Conservation (phyloP, 1,284 basidiomycete genomes). For the Rhodofomes roseus region DNA sequence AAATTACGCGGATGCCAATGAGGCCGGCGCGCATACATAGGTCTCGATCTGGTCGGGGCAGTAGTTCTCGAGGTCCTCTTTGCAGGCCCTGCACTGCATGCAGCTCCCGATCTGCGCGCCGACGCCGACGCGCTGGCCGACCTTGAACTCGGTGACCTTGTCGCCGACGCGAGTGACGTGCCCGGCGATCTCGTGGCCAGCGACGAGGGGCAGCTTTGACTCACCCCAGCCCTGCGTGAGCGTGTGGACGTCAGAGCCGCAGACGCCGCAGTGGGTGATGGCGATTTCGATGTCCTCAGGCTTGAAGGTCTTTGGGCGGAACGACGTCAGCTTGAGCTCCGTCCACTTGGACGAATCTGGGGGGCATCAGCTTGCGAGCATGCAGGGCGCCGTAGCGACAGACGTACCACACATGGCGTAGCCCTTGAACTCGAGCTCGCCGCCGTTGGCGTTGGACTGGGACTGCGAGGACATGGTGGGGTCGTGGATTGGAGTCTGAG, state of each 20-base stretch:
- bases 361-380: neutral
- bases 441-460: slow-evolving; percentile 2
- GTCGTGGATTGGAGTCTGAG: neutral
- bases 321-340: slow-evolving; percentile 37
- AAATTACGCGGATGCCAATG: neutral
- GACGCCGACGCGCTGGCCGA: slow-evolving; percentile 63
- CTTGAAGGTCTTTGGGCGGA: slow-evolving; percentile 31
- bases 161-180: slow-evolving; percentile 48
- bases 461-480: neutral
- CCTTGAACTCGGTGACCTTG: slow-evolving; percentile 53
- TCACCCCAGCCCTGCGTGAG: slow-evolving; percentile 46
- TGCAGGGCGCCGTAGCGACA: too few relatives aligned
- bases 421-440: slow-evolving; percentile 17
- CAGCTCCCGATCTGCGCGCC: slow-evolving; percentile 58
- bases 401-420: slow-evolving; percentile 15
- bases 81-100: slow-evolving; percentile 51
- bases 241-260: slow-evolving; percentile 55
- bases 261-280: slow-evolving; percentile 38
- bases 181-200: slow-evolving; percentile 64
- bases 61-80: slow-evolving; percentile 52
- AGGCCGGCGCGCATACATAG: slow-evolving; percentile 10
- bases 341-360: slow-evolving; percentile 31
- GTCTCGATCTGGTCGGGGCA: slow-evolving; percentile 30
- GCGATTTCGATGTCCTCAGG: slow-evolving; percentile 34
- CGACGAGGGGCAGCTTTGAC: slow-evolving; percentile 35